These are phyloP conservation scores for Microdochium trichocladiopsis DNA, from an alignment of 2,329 filamentous ascomycete genomes.

Conservation along the genomic window DNA sequence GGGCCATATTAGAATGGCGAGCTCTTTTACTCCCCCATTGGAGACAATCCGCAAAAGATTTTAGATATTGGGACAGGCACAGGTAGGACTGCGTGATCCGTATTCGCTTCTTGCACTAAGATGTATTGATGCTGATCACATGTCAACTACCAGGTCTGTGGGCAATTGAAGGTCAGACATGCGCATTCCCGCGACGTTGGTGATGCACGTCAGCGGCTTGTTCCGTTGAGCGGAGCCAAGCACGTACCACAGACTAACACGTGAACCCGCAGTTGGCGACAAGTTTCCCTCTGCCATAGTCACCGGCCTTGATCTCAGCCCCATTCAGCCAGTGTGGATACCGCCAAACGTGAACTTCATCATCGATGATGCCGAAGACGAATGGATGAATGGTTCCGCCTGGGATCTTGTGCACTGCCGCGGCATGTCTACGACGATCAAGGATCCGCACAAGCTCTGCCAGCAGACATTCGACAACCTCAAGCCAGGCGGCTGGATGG, in stretches of 20 bases:
- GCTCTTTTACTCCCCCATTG: conserved; percentile 34
- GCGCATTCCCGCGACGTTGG: not conserved
- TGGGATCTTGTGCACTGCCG: conserved; percentile 51
- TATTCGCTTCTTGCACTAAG: no score
- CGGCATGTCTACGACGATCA: conserved; percentile 41
- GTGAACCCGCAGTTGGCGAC: conserved; percentile 33
- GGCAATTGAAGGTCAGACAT: conserved; percentile 43
- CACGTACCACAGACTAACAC: no score
- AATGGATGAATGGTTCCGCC: conserved; percentile 45
- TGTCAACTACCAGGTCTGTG: conserved; percentile 30
- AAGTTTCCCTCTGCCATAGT: conserved; percentile 30
- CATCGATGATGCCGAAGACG: conserved; percentile 54
- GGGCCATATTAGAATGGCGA: conserved; percentile 21
- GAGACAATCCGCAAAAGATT: conserved; percentile 25
- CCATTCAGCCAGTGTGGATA: conserved; percentile 41
- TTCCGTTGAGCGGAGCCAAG: no score
- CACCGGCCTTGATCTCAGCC: conserved; percentile 33
- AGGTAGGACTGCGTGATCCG: no score
- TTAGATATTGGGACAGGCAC: conserved; percentile 38
- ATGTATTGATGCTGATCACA: not conserved
- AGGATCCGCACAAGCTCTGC: conserved; percentile 41
- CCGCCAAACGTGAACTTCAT: conserved; percentile 57
- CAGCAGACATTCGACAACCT: conserved; percentile 27
- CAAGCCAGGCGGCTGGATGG: conserved; percentile 41
- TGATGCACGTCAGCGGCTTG: no score